Base-by-base conservation (phyloP, 495 filamentous ascomycete genomes). In the Trichoderma reesei region DNA sequence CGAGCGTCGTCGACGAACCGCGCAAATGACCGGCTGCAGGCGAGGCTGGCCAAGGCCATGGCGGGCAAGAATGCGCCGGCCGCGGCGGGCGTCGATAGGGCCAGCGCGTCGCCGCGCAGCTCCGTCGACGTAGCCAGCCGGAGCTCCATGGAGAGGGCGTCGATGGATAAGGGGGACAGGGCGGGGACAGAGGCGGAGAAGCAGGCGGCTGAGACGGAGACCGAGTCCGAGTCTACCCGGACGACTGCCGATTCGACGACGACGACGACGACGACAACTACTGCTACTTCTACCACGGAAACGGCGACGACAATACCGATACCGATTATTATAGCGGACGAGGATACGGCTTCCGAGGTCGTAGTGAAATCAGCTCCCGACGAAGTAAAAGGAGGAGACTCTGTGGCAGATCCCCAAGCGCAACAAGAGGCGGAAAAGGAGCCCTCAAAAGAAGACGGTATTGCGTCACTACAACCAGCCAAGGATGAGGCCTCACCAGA, bases 11-110 rank as follows among this genome's bases (percentile, higher is more conserved):
- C 85, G 8, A 79, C 77, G 38, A 85, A 74, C 63, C 75, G 78
- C 64, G 71, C 83, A 63, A 92, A 88, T 78, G 88, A 90, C 66
- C 83, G 90, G 13, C 81, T 97, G 42, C 92, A 96, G 72, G 92
- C 96, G 74, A 85, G 90, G 37, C 78, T 97, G 6, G 92, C 91
- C 65, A 83, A 76, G 67, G 82, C 78, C 67, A 76, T 79, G 64
- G 84, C 79, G 56, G 81, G 75, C 33, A 85, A 78, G 63, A 44
- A 68, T 18, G 64, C 59, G 59, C 59, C 36, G 14, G 34, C 18
- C 4, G 10, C 59, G 37, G 59, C n/a, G 34, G 54, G 20, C 6
- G 20, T 8, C 54, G 16, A 59, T 31, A 6, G 16, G 54, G 34
- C 36, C 36, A 44, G 16, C 11, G 56, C 38, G 48, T 64, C 48